phyloP scores from a whole-genome alignment of 2,329 filamentous ascomycete species.

The Xylariales sp. region DNA sequence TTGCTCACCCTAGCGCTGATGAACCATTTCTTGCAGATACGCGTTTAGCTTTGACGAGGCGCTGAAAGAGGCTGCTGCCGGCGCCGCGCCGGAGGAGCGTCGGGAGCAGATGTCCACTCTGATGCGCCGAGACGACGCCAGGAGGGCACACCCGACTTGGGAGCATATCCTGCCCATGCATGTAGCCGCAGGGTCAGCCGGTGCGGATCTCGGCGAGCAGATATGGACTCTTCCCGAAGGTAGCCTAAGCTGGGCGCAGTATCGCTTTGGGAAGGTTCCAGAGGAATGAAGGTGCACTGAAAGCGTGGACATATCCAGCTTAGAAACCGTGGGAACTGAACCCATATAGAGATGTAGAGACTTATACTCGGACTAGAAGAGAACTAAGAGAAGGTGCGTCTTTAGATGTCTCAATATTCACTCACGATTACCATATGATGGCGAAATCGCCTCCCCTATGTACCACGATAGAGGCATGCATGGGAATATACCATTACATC shows the following conservation, averaged over 20 bases:
- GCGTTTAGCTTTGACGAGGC: slow-evolving; percentile 47
- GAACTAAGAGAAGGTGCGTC: no score
- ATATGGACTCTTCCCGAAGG: slow-evolving; percentile 15
- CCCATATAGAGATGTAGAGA: no score
- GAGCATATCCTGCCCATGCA: slow-evolving; percentile 60
- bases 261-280: slow-evolving; percentile 8
- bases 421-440: no score
- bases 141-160: slow-evolving; percentile 58
- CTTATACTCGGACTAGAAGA: no score
- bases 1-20: neutral
- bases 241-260: slow-evolving; percentile 12
- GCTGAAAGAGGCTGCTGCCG: slow-evolving; percentile 47
- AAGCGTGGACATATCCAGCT: no score
- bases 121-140: slow-evolving; percentile 46
- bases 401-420: no score
- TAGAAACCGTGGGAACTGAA: no score
- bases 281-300: no score
- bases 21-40: slow-evolving; percentile 8
- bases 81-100: slow-evolving; percentile 34
- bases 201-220: slow-evolving; percentile 15
- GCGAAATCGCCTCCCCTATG: no score
- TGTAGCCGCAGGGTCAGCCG: slow-evolving; percentile 52
- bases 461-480: no score
- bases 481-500: no score
- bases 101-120: slow-evolving; percentile 39